Evolutionary conservation across 1,139 yeast genomes (phyloP), one percentile per base, ranked within the genome.

Genomic region (Blastobotrys buckinghamii): DNA sequence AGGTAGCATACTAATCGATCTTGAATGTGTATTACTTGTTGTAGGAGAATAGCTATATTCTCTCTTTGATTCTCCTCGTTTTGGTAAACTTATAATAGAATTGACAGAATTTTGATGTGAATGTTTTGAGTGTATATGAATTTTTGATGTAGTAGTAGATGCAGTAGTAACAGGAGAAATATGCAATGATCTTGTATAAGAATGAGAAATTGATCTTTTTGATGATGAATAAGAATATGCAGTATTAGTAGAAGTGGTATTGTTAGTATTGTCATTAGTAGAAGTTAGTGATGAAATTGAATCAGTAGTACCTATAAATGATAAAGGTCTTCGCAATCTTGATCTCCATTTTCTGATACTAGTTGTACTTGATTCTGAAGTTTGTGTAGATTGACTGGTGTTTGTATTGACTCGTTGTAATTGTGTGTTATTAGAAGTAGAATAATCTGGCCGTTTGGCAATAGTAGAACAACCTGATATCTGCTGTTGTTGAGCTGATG

Each of bases 311-410:
- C 40, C 15, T n/a, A 48, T 48, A 36, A 48, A 44, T 10, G 46
- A 40, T 36, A 48, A 36, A 12, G 51, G 51, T 30, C 51, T 42
- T 26, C 45, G 33, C n/a, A 48, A 37, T 20, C 51, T 40, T 10
- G 32, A 29, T 16, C 35, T 29, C 45, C 45, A 46, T 7, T 41
- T 41, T 26, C 30, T 32, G 2, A 22, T 3, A 19, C 39, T 36
- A 27, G 12, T 36, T 10, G 39, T 36, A 17, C 26, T 16, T 19
- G 47, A 29, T 13, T 37, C 17, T 26, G 47, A n/a, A 37, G 24
- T 16, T 10, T 29, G 20, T 12, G 42, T 12, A 15, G n/a, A 20
- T 19, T 38, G 19, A 39, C 24, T 40, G 12, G 39, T 22, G 5
- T 20, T 22, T n/a, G 38, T 15, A 12, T 36, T 4, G 7, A 42